Evolutionary conservation across 148 eudicot species (phyloP).

Genomic region (Diospyros kaki): DNA sequence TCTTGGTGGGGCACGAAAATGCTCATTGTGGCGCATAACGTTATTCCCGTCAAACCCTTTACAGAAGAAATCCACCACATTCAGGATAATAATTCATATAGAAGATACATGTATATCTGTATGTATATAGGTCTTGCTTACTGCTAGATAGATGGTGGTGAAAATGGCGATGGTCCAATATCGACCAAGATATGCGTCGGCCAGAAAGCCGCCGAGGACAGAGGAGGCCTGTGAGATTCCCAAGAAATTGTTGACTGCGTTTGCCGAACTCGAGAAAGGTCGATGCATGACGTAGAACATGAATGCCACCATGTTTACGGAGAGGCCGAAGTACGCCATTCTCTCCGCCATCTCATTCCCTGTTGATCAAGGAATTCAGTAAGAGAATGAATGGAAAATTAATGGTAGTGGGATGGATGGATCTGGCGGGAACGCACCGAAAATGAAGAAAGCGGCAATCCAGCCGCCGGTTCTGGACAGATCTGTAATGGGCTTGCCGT

Average conservation of each 20-base stretch:
- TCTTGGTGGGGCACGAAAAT: slow-evolving; percentile 71
- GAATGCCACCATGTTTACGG: slow-evolving; percentile 91
- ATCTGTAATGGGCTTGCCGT: slow-evolving; percentile 54
- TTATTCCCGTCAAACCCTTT: slow-evolving; percentile 81
- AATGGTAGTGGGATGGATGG: neutral
- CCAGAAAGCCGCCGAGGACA: slow-evolving; percentile 81
- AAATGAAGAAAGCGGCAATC: slow-evolving; percentile 86
- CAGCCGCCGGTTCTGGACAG: slow-evolving; percentile 84
- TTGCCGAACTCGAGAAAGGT: slow-evolving; percentile 83
- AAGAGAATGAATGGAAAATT: neutral
- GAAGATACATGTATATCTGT: neutral
- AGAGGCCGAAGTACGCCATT: slow-evolving; percentile 92
- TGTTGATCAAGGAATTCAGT: slow-evolving; percentile 8
- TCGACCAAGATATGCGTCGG: slow-evolving; percentile 93
- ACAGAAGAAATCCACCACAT: neutral
- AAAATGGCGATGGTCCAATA: slow-evolving; percentile 95
- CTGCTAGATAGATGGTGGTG: slow-evolving; percentile 77
- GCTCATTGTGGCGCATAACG: slow-evolving; percentile 65
- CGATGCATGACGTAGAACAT: slow-evolving; percentile 92
- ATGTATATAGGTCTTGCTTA: slow-evolving; percentile 18
- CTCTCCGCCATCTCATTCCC: slow-evolving; percentile 98
- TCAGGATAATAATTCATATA: neutral
- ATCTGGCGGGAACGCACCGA: slow-evolving; percentile 40
- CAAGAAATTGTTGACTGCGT: slow-evolving; percentile 73
- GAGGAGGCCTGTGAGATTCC: slow-evolving; percentile 94